Evolutionary conservation across 192 early-diverging fungal species (phyloP), one percentile per base, ranked within the genome.

Genomic region (Dispira simplex): DNA sequence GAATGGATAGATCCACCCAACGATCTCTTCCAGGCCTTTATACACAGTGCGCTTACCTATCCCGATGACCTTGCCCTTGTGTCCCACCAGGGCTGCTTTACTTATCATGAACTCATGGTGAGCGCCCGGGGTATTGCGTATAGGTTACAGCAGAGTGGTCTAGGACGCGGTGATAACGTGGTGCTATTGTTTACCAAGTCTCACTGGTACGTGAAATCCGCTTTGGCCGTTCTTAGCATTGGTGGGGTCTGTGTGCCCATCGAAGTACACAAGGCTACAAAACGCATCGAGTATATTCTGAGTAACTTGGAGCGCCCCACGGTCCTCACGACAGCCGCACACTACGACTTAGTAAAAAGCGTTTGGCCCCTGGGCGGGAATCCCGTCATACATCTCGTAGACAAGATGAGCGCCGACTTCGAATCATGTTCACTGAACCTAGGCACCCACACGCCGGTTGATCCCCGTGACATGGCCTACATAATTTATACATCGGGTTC

Each of bases 401-500:
- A 39, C 32, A 39, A 1, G 3, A 51, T 51, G 2, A 1, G n/a
- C 8, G n/a, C 23, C 49, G 49, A 20, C 4, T 23, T 23, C 4
- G n/a, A 20, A 16, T 4, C 16, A 51, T 16, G 3, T 23, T 20
- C 9, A 20, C 4, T 23, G 18, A 4, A 20, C 18, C 18, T 20
- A 3, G 1, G 1, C 3, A 9, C 21, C 21, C 16, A 16, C 18
- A 51, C 48, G 3, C 16, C 48, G 18, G 16, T 20, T 51, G 21
- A 16, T 6, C 32, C 32, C 32, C 32, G 6, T 4, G 32, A 39
- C 32, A 39, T 6, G 1, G 21, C 59, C 44, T 64, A 65, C 8
- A 46, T 59, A 11, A 1, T 46, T 8, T 70, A 56, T 49, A 71
- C 63, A 14, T 70, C 44, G 18, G 69, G 69, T 8, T 64, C 69